These are phyloP conservation scores for Rhynchosporium agropyri DNA, from an alignment of 2,329 filamentous ascomycete genomes.

Conservation along the genomic window DNA sequence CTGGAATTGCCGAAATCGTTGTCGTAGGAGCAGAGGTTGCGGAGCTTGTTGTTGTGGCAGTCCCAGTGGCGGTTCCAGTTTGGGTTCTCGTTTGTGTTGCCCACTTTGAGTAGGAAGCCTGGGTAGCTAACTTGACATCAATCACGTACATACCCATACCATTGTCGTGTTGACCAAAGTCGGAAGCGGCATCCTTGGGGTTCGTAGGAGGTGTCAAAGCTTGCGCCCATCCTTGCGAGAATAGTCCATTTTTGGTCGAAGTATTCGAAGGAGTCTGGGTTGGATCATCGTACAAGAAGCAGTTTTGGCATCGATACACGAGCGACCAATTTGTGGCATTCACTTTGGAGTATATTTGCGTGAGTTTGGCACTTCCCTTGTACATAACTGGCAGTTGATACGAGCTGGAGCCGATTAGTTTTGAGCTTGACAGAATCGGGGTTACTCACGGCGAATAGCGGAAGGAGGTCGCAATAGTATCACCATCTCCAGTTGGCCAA, in stretches of 20 bases:
- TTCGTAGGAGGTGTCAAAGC: slow-evolving; percentile 45
- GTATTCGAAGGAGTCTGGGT: slow-evolving; percentile 47
- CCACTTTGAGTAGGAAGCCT: slow-evolving; percentile 44
- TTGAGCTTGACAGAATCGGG: background rate
- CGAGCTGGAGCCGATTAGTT: slow-evolving; percentile 44
- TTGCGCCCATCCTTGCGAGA: slow-evolving; percentile 60
- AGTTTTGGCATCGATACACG: slow-evolving; percentile 66
- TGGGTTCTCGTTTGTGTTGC: slow-evolving; percentile 32
- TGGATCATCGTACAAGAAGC: slow-evolving; percentile 56
- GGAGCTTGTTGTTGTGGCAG: slow-evolving; percentile 18
- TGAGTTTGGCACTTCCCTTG: slow-evolving; percentile 62
- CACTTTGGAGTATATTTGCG: slow-evolving; percentile 60
- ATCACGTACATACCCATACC: slow-evolving; percentile 57
- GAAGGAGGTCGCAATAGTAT: slow-evolving; percentile 59
- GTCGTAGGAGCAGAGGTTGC: slow-evolving; percentile 38
- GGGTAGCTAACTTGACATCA: slow-evolving; percentile 48
- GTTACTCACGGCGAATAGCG: slow-evolving; percentile 51
- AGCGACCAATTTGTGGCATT: slow-evolving; percentile 62
- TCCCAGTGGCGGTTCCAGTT: slow-evolving; percentile 29
- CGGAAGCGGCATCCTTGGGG: slow-evolving; percentile 49
- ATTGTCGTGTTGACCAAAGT: slow-evolving; percentile 57
- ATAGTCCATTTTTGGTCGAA: slow-evolving; percentile 48
- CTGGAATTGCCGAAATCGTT: slow-evolving; percentile 44
- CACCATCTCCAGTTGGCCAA: slow-evolving; percentile 53
- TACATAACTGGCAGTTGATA: slow-evolving; percentile 63